Evolutionary conservation across 306 rosid species (phyloP), one percentile per base, ranked within the genome.

Genomic region (Prunus davidiana): DNA sequence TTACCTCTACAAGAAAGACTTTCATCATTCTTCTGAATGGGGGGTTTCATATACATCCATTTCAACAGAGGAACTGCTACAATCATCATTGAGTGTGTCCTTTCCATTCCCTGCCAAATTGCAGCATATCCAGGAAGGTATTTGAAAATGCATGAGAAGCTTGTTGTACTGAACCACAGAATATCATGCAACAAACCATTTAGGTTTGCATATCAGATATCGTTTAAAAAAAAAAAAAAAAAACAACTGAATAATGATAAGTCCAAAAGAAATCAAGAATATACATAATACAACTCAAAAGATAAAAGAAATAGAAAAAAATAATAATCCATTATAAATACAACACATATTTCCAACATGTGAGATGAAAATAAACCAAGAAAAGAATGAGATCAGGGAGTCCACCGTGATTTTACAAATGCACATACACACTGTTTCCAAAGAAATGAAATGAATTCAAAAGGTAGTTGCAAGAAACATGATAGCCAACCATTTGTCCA

Each of bases 71-170:
- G 88, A 87, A 75, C 91, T 88, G 83, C 76, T 73, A 38, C 55
- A 77, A 68, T 84, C 94, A 24, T 91, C 96, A 66, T 76, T 76
- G 69, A 76, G 72, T 68, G 78, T 80, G 52, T 79, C 83, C 77
- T 67, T 86, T 64, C 82, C 83, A 82, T 87, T 93, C 71, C 98
- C 97, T 84, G 89, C 96, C 88, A 87, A 52, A 49, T 78, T 88
- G 90, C 93, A 91, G 80, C 87, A 81, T 87, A 96, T 88, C 99
- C 99, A 92, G 77, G 98, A 84, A 79, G 99, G 99, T 83, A 88
- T 85, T 66, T 87, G 86, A 72, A 80, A 82, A 63, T 27, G 46
- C 67, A 75, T 50, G 56, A 86, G 85, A 82, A 92, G 88, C 81
- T 86, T 89, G 82, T 96, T 96, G 88, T 78, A 84, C 99, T 79